Evolutionary conservation across 495 filamentous ascomycete genomes (phyloP), one percentile per base, ranked within the genome.

Genomic region (Xylaria sp.): DNA sequence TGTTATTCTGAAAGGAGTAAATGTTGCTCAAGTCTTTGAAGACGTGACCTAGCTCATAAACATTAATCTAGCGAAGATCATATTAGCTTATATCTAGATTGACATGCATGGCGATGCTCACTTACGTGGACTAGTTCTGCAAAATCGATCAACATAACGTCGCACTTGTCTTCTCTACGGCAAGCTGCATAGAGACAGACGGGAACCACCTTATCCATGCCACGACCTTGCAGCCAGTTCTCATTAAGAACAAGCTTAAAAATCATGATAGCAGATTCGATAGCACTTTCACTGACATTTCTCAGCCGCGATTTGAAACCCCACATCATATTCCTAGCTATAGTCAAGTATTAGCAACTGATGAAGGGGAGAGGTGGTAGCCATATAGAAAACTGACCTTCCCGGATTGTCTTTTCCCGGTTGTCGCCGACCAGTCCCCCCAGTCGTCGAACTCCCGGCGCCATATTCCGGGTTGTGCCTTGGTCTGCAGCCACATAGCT

Each of bases 121-220:
- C 76, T 73, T 75, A 78, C 76, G 17, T 75, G 88, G 55, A 95
- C 82, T 57, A 93, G 86, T 75, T 98, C 97, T 12, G 97, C 93
- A 73, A 99, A 92, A 82, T 99, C 96, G 77, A 99, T 98, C 19
- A 99, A 86, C 92, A 99, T 93, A 71, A 90, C 82, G 80, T 82
- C 79, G 68, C 89, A 87, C 80, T 88, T 80, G 76, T 85, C 79
- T 53, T 89, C 82, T 67, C 85, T 84, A 50, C 96, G 90, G 80
- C 93, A 97, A 31, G 92, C 92, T 67, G 92, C 90, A 74, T 98
- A 99, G 31, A 99, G 85, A 79, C 92, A 93, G 46, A 95, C 90
- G 14, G 94, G 94, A 43, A 91, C 90, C 9, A 98, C 94, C 29
- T 90, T 93, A 66, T 89, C 89, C 44, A 91, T 93, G n/a, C 90